These are phyloP conservation scores for Leptomonas pyrrhocoris DNA, from an alignment of 208 protist species.

Conservation along the genomic window DNA sequence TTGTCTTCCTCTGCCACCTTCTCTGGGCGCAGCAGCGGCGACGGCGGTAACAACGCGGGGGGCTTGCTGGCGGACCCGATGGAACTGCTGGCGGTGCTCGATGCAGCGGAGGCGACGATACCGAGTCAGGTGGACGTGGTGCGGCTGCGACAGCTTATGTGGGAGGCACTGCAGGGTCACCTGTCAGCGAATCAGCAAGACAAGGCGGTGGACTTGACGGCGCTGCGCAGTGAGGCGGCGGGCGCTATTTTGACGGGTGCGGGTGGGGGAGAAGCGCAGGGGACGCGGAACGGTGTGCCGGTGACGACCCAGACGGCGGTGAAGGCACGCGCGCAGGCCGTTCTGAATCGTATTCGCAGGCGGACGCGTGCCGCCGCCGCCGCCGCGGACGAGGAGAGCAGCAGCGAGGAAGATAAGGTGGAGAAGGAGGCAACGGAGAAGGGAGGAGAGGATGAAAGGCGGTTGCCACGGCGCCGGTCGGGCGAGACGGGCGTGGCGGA, in stretches of 20 bases:
- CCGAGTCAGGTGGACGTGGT: conserved; percentile 88
- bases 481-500: not conserved
- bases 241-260: not conserved
- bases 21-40: conserved; percentile 22
- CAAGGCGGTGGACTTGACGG: conserved; percentile 9
- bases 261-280: not conserved
- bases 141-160: conserved; percentile 80
- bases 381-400: not conserved
- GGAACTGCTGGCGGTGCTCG: conserved; percentile 55
- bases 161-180: conserved; percentile 55
- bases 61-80: conserved; percentile 29
- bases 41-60: conserved; percentile 6
- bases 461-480: too few relatives aligned
- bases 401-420: not conserved
- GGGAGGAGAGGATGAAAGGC: not conserved
- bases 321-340: conserved; percentile 36
- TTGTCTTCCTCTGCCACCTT: conserved; percentile 22
- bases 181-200: conserved; percentile 35
- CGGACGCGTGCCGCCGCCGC: conserved; percentile 14
- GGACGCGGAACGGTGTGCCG: not conserved
- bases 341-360: conserved; percentile 28
- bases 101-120: conserved; percentile 64
- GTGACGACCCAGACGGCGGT: conserved; percentile 15
- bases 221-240: not conserved
- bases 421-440: not conserved